Conservation (phyloP, 202 grass and related monocot genomes). For the Panicum hallii region DNA sequence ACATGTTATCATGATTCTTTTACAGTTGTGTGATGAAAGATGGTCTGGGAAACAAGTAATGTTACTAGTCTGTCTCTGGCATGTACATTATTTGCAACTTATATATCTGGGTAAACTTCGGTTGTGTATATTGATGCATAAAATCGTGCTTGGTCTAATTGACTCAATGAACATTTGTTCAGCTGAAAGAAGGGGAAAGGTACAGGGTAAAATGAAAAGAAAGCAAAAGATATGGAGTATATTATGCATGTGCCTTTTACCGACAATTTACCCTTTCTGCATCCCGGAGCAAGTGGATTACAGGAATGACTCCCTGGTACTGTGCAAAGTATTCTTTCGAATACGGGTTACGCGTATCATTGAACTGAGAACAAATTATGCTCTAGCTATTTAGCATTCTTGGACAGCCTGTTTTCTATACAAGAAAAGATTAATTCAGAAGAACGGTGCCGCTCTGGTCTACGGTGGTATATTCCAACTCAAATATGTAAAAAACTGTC, state of each 20-base stretch:
- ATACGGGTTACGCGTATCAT: too few relatives aligned
- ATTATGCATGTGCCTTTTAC: not conserved
- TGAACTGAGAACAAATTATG: too few relatives aligned
- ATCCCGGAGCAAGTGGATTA: not conserved
- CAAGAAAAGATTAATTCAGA: too few relatives aligned
- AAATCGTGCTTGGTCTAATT: not conserved
- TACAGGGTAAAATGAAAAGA: not conserved
- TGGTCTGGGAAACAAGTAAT: conserved; percentile 1
- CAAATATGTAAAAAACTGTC: too few relatives aligned
- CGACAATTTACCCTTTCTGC: not conserved
- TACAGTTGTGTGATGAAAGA: not conserved
- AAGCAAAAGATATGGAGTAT: not conserved
- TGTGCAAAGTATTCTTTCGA: not conserved
- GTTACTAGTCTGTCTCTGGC: not conserved
- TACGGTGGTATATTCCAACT: too few relatives aligned
- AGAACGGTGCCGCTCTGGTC: too few relatives aligned
- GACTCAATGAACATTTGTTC: not conserved
- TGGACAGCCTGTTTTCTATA: too few relatives aligned
- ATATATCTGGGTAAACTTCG: conserved; percentile 24
- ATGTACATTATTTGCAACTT: conserved; percentile 13
- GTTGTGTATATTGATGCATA: conserved; percentile 21
- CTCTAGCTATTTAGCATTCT: too few relatives aligned
- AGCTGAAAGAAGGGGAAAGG: not conserved
- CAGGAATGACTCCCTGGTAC: too few relatives aligned
- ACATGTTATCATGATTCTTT: conserved; percentile 5